Base-by-base conservation (phyloP, 306 rosid genomes). In the Pyrus pyrifolia region DNA sequence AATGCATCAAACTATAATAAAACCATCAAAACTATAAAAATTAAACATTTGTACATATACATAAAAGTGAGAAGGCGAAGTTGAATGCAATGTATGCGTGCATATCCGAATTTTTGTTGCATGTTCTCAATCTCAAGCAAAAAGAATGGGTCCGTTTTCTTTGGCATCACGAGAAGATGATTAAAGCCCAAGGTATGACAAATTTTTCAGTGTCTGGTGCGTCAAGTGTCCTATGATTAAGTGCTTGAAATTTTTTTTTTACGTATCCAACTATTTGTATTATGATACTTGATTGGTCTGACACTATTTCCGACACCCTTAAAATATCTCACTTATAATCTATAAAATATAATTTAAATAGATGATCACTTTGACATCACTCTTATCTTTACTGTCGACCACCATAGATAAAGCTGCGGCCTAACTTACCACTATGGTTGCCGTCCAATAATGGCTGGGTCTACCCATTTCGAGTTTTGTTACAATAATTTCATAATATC, bases 251-350 rank as follows among this genome's bases (percentile, higher is more conserved):
- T 35, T 5, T 1, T 35, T 35, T 35, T 35, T 35, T 35, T 1
- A 5, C 6, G 5, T 35, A 35, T 35, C 2, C 40, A 35, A 7
- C 40, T 0, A 35, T 2, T 35, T 35, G 40, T 35, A 35, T 35
- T 6, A 35, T 35, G 40, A 7, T 2, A 35, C 2, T 7, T 35
- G 0, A 1, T 35, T 1, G 6, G 0, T 2, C 9, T 0, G 0
- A 7, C 2, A 1, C 0, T 35, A 0, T 35, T 35, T 35, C 0
- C 0, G 2, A 35, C 42, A 7, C 2, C 0, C 2, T 7, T 0
- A 35, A 6, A 35, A 35, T 35, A 10, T 35, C 42, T 35, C 9
- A 0, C 7, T 35, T 7, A 0, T 35, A 7, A 35, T 35, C 10
- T 35, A 35, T 2, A 1, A 33, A 33, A 5, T 33, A 35, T 35